These are phyloP conservation scores for Populus hybrid DNA, from an alignment of 441 rosid genomes.

Conservation along the genomic window DNA sequence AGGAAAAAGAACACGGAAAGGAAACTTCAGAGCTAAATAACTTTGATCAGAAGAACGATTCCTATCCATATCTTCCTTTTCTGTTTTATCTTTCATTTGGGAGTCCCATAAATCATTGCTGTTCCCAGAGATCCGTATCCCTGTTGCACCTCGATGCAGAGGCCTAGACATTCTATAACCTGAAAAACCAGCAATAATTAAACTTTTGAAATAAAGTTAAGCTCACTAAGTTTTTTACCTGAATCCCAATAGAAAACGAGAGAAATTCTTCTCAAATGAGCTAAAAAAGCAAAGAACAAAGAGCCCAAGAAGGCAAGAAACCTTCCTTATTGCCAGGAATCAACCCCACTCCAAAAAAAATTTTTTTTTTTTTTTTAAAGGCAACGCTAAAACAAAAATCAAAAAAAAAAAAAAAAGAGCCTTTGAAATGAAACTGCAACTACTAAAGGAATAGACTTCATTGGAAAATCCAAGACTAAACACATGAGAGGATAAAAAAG, in stretches of 20 bases:
- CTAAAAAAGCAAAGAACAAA: neutral
- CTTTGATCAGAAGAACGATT: slow-evolving; percentile 52
- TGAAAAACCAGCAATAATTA: slow-evolving; percentile 23
- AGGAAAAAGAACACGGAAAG: slow-evolving; percentile 44
- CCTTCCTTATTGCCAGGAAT: neutral
- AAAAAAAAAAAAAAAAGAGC: neutral
- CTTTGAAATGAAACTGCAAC: neutral
- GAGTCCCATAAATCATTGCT: slow-evolving; percentile 67
- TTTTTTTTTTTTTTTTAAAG: no score
- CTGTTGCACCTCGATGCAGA: slow-evolving; percentile 69
- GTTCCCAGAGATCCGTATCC: slow-evolving; percentile 61
- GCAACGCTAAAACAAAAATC: neutral
- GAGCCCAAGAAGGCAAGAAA: neutral
- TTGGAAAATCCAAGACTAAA: slow-evolving; percentile 12
- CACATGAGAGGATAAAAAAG: slow-evolving; percentile 6
- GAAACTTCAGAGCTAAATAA: slow-evolving; percentile 52
- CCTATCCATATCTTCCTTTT: slow-evolving; percentile 60
- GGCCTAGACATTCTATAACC: slow-evolving; percentile 72
- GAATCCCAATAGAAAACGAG: neutral
- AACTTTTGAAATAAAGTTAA: neutral
- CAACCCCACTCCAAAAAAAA: neutral
- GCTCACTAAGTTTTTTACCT: neutral
- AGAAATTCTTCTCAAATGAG: neutral
- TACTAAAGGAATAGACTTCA: neutral
- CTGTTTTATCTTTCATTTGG: slow-evolving; percentile 78